Percentiles rank a stretch among this genome's conserved stretches.
These are phyloP conservation scores for Solanum hybrid DNA, from an alignment of 305 asterid species.

Conservation along the genomic window DNA sequence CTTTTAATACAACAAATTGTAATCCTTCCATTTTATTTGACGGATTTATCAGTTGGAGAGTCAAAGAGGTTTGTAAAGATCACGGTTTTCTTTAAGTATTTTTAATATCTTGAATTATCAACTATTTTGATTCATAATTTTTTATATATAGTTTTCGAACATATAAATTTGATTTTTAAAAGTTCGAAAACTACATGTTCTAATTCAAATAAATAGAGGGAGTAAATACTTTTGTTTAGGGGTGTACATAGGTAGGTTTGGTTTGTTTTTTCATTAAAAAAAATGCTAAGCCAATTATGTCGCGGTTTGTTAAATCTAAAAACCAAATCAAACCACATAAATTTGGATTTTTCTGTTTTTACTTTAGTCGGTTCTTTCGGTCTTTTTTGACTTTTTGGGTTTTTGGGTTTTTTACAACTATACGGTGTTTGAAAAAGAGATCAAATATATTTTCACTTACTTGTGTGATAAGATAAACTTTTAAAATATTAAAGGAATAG, in stretches of 20 bases:
- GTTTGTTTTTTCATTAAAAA: too few species aligned
- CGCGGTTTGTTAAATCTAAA: too few species aligned
- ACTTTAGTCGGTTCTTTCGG: too few species aligned
- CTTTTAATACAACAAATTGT: not conserved
- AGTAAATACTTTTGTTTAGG: not conserved
- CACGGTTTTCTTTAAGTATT: not conserved
- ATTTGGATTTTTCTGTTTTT: accelerated
- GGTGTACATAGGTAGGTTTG: too few species aligned
- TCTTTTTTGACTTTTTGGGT: too few species aligned
- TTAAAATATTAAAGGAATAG: too few species aligned
- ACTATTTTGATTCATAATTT: not conserved
- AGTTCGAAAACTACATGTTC: not conserved
- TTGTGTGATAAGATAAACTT: too few species aligned
- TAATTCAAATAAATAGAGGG: not conserved
- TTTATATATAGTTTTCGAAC: not conserved
- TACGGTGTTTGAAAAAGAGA: too few species aligned
- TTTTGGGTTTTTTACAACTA: too few species aligned
- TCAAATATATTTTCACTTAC: too few species aligned
- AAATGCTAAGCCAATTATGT: too few species aligned
- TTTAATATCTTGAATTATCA: not conserved
- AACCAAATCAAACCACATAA: too few species aligned
- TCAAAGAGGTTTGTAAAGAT: not conserved
- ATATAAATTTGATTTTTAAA: not conserved
- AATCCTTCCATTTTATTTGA: not conserved
- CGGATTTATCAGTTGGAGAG: not conserved